phyloP scores from a whole-genome alignment of 1,284 basidiomycete genomes.

The Gymnopus androsaceus region DNA sequence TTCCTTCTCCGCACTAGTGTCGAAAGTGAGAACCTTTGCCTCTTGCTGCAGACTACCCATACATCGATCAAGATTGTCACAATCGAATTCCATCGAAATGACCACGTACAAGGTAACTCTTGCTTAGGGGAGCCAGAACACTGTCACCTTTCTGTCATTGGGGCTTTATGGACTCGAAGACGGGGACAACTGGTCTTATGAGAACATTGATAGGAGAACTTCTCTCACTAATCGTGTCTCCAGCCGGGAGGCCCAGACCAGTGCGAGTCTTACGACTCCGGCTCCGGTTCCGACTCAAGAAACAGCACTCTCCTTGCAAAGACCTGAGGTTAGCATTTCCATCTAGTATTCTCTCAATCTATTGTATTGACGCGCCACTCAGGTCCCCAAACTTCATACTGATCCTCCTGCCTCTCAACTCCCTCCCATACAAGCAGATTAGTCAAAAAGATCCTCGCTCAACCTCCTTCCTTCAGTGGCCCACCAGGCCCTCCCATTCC shows the following conservation, averaged over 20 bases:
- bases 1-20: not conserved
- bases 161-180: not conserved
- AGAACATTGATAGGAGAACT: not conserved
- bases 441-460: constrained; percentile 3
- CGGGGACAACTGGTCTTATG: not conserved
- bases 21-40: not conserved
- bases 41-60: not conserved
- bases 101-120: not conserved
- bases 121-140: not conserved
- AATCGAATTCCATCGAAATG: not conserved
- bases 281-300: not conserved
- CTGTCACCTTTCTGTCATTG: not conserved
- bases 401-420: not conserved
- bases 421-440: not conserved
- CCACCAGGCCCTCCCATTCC: not conserved
- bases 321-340: no score
- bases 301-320: no score
- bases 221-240: no score
- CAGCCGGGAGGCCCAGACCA: not conserved
- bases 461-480: constrained; percentile 1
- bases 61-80: no score
- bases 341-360: no score
- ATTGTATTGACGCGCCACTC: not conserved
- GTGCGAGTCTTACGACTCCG: not conserved
- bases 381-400: not conserved